These are phyloP conservation scores for Suhomyces guaymorum DNA, from an alignment of 1,139 yeast species.

Conservation along the genomic window DNA sequence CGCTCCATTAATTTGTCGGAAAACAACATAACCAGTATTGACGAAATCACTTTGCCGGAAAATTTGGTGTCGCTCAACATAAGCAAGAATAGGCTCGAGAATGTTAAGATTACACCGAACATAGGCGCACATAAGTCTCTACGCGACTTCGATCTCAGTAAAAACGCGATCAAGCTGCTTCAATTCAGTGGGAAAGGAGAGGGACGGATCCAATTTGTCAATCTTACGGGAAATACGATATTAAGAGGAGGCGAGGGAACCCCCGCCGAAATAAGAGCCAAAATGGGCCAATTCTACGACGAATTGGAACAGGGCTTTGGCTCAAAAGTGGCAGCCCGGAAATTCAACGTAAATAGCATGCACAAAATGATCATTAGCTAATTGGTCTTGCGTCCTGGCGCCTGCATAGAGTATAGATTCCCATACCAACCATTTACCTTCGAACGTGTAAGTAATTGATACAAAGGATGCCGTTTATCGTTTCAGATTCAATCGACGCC, in stretches of 20 bases:
- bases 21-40: conserved; percentile 5
- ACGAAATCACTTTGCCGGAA: conserved; percentile 6
- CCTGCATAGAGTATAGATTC: too few relatives aligned
- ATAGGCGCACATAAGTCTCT: conserved; percentile 6
- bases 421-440: too few relatives aligned
- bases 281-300: conserved; percentile 25
- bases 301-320: conserved; percentile 27
- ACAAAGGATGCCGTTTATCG: too few relatives aligned
- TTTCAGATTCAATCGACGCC: too few relatives aligned
- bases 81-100: conserved; percentile 6
- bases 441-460: too few relatives aligned
- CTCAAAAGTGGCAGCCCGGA: conserved; percentile 20
- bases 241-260: conserved; percentile 11
- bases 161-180: conserved; percentile 13
- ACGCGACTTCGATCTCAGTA: conserved; percentile 10
- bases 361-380: too few relatives aligned
- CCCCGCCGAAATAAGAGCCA: conserved; percentile 8
- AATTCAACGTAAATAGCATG: conserved; percentile 29
- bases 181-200: conserved; percentile 10
- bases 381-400: too few relatives aligned
- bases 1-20: conserved; percentile 5
- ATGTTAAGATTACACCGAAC: conserved; percentile 3
- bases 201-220: conserved; percentile 18
- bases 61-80: conserved; percentile 7
- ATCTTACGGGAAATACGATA: conserved; percentile 24